Evolutionary conservation across 1,284 basidiomycete species (phyloP).

Genomic region (Rhodotorula mucilaginosa): DNA sequence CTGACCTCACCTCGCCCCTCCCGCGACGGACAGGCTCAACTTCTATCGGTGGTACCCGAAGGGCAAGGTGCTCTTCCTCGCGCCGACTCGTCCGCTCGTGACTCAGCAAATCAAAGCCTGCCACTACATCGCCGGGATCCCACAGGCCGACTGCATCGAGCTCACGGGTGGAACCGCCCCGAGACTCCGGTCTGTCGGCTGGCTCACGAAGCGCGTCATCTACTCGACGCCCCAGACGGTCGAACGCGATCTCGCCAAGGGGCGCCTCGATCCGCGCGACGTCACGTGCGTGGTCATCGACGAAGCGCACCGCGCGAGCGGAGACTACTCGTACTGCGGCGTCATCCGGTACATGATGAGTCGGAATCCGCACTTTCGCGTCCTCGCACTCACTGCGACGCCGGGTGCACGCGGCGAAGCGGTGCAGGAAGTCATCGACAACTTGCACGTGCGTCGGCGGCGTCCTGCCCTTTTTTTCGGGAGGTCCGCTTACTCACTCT

Average conservation of each 20-base stretch:
- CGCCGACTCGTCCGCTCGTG: constrained; percentile 92
- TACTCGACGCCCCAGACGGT: constrained; percentile 99
- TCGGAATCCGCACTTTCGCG: constrained; percentile 87
- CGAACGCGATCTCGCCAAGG: constrained; percentile 75
- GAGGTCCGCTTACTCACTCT: not conserved
- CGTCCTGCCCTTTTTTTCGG: not conserved
- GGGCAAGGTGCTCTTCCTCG: constrained; percentile 91
- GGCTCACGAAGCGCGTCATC: constrained; percentile 83
- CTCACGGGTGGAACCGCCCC: constrained; percentile 71
- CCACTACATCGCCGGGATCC: constrained; percentile 90
- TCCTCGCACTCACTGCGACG: constrained; percentile 92
- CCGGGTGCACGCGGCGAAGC: constrained; percentile 82
- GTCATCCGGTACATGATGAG: constrained; percentile 87
- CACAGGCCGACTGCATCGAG: constrained; percentile 78
- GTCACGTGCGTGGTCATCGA: constrained; percentile 83
- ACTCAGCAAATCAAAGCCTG: constrained; percentile 92
- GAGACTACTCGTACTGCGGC: constrained; percentile 86
- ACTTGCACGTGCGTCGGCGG: constrained; percentile 62
- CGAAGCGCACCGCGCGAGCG: constrained; percentile 92
- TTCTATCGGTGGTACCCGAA: constrained; percentile 86
- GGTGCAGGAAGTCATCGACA: constrained; percentile 88
- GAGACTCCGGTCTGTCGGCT: constrained; percentile 53
- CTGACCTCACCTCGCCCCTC: not conserved
- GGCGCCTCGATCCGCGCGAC: constrained; percentile 72
- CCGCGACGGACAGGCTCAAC: constrained; percentile 29